Evolutionary conservation across 768 basidiomycete species (phyloP).

Genomic region (Pulveroboletus sp.): DNA sequence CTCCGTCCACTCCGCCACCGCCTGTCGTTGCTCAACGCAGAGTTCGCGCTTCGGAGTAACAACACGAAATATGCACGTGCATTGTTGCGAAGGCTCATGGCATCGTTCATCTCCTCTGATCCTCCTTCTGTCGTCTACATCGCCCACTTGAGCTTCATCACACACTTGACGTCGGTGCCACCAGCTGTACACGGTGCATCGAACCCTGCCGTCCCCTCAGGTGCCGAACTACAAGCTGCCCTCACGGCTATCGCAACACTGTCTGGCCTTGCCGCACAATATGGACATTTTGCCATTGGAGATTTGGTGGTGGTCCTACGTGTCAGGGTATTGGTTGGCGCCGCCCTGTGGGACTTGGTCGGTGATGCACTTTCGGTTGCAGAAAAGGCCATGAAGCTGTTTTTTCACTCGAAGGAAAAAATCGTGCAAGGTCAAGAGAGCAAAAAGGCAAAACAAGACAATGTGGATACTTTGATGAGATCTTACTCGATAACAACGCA

Average conservation of each 20-base stretch:
- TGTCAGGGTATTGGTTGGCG: conserved; percentile 50
- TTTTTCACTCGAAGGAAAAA: conserved; percentile 18
- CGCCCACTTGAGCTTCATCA: conserved; percentile 53
- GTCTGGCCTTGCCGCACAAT: conserved; percentile 25
- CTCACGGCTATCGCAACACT: conserved; percentile 33
- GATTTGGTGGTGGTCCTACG: conserved; percentile 53
- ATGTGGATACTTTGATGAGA: conserved; percentile 16
- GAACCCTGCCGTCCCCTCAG: background rate
- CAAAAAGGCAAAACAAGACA: conserved; percentile 12
- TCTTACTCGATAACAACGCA: conserved; percentile 28
- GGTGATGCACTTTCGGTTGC: conserved; percentile 42
- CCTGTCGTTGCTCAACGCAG: conserved; percentile 58
- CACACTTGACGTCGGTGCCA: conserved; percentile 33
- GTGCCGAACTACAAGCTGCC: conserved; percentile 27
- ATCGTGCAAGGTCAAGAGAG: background rate
- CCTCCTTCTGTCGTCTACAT: conserved; percentile 51
- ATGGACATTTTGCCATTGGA: conserved; percentile 39
- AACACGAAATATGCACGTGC: conserved; percentile 58
- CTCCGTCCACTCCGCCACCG: conserved; percentile 56
- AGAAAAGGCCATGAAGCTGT: conserved; percentile 48
- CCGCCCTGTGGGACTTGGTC: conserved; percentile 52
- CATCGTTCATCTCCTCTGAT: conserved; percentile 42
- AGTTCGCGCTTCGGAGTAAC: conserved; percentile 42
- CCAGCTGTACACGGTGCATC: conserved; percentile 1
- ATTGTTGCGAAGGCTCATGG: conserved; percentile 50